A percentile compares a stretch with the other conserved stretches of the same genome.
Conservation (phyloP, 768 basidiomycete species). For the Mycena sanguinolenta region DNA sequence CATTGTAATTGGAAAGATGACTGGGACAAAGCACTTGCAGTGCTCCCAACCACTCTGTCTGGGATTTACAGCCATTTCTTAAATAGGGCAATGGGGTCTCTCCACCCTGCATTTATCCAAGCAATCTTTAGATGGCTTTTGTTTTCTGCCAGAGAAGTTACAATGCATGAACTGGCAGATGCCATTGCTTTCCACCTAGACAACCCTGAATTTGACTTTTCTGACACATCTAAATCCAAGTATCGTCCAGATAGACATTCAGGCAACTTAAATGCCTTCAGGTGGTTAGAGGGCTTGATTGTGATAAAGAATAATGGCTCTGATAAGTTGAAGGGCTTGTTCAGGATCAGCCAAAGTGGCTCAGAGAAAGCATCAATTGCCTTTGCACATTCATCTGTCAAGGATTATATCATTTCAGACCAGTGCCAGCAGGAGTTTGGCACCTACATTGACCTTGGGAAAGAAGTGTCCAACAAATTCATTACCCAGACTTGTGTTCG, state of each 20-base stretch:
- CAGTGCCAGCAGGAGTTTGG: no score
- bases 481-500: no score
- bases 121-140: no score
- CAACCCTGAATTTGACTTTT: no score
- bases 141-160: no score
- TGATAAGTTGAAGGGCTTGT: no score
- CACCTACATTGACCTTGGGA: no score
- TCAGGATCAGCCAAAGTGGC: no score
- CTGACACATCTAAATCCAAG: not conserved
- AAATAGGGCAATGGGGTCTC: not conserved
- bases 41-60: not conserved
- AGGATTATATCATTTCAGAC: no score
- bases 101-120: not conserved
- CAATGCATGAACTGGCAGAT: not conserved
- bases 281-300: not conserved
- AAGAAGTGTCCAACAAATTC: no score
- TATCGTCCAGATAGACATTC: not conserved
- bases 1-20: not conserved
- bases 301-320: not conserved
- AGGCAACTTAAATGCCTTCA: not conserved
- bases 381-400: no score
- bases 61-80: not conserved
- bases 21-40: not conserved
- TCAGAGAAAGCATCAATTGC: no score
- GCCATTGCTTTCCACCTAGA: not conserved